Evolutionary conservation across 2,329 filamentous ascomycete genomes (phyloP), one percentile per base, ranked within the genome.

Genomic region (Hirsutella thompsonii): DNA sequence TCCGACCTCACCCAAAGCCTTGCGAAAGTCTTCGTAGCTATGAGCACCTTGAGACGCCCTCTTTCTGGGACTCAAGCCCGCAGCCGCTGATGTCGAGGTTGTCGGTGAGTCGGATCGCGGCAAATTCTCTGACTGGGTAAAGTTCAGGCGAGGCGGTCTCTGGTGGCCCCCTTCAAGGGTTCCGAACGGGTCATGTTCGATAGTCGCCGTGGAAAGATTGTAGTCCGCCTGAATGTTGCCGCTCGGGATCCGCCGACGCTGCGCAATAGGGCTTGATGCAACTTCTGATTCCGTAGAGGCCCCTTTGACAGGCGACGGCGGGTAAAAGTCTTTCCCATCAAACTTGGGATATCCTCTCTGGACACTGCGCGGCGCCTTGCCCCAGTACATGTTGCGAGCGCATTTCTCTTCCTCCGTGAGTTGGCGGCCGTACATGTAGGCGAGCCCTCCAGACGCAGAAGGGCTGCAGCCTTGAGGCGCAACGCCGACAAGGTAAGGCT

Each of bases 311-410:
- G 73, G 72, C 1, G 75, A 78, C 3, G 72, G 60, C 23, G 70
- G 72, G 46, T 79, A 80, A 48, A 80, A 80, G 52, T 79, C 68
- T 53, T 76, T 78, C 20, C 77, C 76, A 47, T 81, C 76, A 49
- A 76, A 81, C 54, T 76, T 79, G 28, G 76, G 76, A 33, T 79
- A 59, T 2, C 74, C 72, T 28, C 61, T 64, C 38, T 69, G 63
- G 11, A 65, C 62, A 47, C 68, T 65, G 23, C 59, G 63, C 34
- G 74, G 67, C 14, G 70, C 68, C 35, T 72, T 69, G 9, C 72
- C 74, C 73, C 75, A 81, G 53, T 77, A 80, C 46, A 78, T 57
- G 46, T 71, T 67, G 36, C 76, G 70, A 46, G 77, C 73, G 41
- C 70, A 69, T 36, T 70, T 58, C 51, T 81, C 77, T 38, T 76